Evolutionary conservation across 306 rosid species (phyloP).

Genomic region (Begonia masoniana): DNA sequence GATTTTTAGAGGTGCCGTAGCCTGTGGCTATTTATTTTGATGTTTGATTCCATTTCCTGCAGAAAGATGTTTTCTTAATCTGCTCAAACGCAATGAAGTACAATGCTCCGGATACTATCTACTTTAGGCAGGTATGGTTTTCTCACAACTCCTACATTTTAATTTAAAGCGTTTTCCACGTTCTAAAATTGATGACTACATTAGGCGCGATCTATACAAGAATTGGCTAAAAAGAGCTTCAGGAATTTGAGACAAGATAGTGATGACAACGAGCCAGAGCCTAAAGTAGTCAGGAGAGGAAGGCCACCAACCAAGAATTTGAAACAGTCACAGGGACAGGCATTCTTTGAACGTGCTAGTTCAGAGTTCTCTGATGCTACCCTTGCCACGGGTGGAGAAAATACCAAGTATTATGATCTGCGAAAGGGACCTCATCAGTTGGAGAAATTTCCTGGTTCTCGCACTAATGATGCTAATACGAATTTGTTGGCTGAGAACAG

Average conservation of each 20-base stretch:
- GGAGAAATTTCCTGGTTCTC: conserved; percentile 26
- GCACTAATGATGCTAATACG: conserved; percentile 23
- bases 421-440: conserved; percentile 29
- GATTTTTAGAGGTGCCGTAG: no score
- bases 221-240: conserved; percentile 48
- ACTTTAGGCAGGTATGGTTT: conserved; percentile 51
- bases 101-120: conserved; percentile 59
- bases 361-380: conserved; percentile 36
- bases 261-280: conserved; percentile 40
- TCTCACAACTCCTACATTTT: background rate
- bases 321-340: conserved; percentile 28
- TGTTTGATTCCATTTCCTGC: conserved; percentile 11
- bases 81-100: conserved; percentile 76
- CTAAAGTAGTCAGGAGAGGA: conserved; percentile 49
- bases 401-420: conserved; percentile 19
- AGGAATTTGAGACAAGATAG: conserved; percentile 59
- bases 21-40: no score
- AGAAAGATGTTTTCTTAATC: conserved; percentile 50
- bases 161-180: background rate
- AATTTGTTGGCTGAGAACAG: conserved; percentile 31
- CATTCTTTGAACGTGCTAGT: conserved; percentile 31
- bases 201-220: conserved; percentile 60
- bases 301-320: conserved; percentile 58
- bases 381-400: conserved; percentile 41
- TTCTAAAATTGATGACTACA: conserved; percentile 1